Evolutionary conservation across 306 rosid genomes (phyloP).

Genomic region (Cajanus cajan): DNA sequence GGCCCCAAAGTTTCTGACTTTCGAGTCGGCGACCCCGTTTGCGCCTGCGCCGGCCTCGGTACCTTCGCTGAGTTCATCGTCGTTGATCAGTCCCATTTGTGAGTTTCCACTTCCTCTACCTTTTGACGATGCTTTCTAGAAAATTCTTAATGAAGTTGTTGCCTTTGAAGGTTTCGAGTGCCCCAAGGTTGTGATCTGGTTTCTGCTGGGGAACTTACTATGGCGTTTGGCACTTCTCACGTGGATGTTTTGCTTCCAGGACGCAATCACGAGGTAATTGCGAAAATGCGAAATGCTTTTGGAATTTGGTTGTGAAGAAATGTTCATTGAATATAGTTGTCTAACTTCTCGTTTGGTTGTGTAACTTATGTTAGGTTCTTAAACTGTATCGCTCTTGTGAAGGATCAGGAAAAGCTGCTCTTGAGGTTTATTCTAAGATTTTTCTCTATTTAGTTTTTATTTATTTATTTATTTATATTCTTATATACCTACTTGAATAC

Average conservation of each 20-base stretch:
- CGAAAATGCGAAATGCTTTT: too few species aligned
- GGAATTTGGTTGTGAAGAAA: too few species aligned
- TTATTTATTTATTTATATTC: not conserved
- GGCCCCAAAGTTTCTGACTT: constrained; percentile 67
- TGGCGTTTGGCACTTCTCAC: too few species aligned
- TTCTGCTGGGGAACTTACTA: too few species aligned
- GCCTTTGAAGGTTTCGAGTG: constrained; percentile 58
- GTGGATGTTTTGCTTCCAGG: constrained; percentile 49
- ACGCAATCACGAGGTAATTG: constrained; percentile 66
- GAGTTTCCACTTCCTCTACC: constrained; percentile 27
- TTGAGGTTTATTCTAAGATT: too few species aligned
- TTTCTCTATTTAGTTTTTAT: not conserved
- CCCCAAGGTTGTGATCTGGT: too few species aligned
- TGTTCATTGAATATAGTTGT: too few species aligned
- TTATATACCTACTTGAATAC: not conserved
- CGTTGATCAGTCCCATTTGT: constrained; percentile 62
- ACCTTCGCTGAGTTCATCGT: constrained; percentile 82
- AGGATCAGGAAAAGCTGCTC: too few species aligned
- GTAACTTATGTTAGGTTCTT: too few species aligned
- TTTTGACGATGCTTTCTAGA: not conserved
- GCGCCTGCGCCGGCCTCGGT: constrained; percentile 61
- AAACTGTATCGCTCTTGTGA: too few species aligned
- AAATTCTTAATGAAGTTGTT: not conserved
- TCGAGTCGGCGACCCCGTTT: constrained; percentile 73
- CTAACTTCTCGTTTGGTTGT: too few species aligned